Base-by-base conservation (phyloP, 2,329 filamentous ascomycete species). In the Paraphaeosphaeria minitans region DNA sequence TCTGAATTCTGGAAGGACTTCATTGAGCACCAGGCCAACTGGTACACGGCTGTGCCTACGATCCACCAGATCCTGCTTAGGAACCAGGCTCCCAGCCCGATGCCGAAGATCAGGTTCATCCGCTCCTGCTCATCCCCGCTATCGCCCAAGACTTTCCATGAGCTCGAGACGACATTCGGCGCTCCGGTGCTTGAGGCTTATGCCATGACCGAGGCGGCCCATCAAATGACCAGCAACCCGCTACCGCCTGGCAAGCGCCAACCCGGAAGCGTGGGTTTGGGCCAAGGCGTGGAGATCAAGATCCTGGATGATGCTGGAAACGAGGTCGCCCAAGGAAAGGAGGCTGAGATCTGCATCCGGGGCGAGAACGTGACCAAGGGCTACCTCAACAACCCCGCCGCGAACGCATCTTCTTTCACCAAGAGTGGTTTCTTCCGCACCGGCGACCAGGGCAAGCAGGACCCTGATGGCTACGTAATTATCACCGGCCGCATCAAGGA, bases 401-500 rank as follows among this genome's bases (percentile, higher is more conserved):
- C 92, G 57, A 96, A 95, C 74, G 84, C 84, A 31, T 83, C 87
- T 8, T 87, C 90, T 0, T 95, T 92, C 77, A 90, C 89, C 29
- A 82, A 85, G 63, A 82, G 82, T n/a, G 89, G 91, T 10, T 96
- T 91, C 80, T 96, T 96, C 85, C 85, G 92, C 66, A 96, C 92
- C 0, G 92, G 92, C 6, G 92, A 96, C 72, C 91, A 96, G 77
- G 92, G 92, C 51, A 90, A 89, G 78, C 84, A 87, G 73, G 92
- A 96, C 69, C 79, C 86, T 58, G 90, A 95, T 66, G 91, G 91
- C 59, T 96, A 95, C 73, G 81, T 96, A 12, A 84, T 91, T 71
- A 94, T 96, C 77, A 96, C 92, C 0, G 92, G 92, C n/a, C 84
- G 92, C 54, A 96, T 96, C 79, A 96, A 96, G 83, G 92, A 96